A percentile compares a stretch with the other conserved stretches of the same genome.
These are phyloP conservation scores for Friedmanniomyces endolithicus DNA, from an alignment of 495 filamentous ascomycete genomes.

Conservation along the genomic window DNA sequence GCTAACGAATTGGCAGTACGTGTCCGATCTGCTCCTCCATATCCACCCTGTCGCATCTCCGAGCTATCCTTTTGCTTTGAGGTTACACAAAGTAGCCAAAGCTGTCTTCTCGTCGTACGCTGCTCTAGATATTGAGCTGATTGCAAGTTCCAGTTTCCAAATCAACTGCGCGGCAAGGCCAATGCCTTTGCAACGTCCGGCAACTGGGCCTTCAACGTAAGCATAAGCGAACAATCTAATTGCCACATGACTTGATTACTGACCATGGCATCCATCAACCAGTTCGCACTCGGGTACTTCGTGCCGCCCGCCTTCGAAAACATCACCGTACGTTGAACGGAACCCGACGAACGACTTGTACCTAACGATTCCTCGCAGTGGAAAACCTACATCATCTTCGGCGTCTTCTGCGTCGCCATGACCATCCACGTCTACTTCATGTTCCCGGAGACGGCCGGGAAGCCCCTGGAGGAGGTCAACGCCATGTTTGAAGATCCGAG, in stretches of 20 bases:
- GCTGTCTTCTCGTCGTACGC: no score
- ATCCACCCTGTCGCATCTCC: no score
- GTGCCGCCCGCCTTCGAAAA: conserved; percentile 62
- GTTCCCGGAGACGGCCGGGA: conserved; percentile 74
- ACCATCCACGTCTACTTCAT: conserved; percentile 65
- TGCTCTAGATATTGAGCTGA: no score
- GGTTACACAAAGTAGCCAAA: no score
- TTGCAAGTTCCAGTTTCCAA: no score
- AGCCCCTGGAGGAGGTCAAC: conserved; percentile 66
- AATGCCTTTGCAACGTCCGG: conserved; percentile 20
- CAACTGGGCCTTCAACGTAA: conserved; percentile 3
- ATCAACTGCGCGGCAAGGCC: conserved; percentile 22
- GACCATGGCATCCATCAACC: conserved; percentile 61
- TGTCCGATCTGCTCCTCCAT: no score
- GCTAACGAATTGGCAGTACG: no score
- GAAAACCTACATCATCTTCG: conserved; percentile 64
- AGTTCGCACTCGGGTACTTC: conserved; percentile 69
- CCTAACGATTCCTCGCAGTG: conserved; percentile 32
- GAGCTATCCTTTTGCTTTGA: no score
- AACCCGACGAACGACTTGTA: background rate
- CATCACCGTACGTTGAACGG: conserved; percentile 31
- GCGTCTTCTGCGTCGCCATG: conserved; percentile 61
- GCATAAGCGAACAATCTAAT: background rate
- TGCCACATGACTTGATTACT: conserved; percentile 39
- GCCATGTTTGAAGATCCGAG: conserved; percentile 53